Evolutionary conservation across 139 green algal genomes (phyloP).

Genomic region (Chlamydomonas sphaeroides): DNA sequence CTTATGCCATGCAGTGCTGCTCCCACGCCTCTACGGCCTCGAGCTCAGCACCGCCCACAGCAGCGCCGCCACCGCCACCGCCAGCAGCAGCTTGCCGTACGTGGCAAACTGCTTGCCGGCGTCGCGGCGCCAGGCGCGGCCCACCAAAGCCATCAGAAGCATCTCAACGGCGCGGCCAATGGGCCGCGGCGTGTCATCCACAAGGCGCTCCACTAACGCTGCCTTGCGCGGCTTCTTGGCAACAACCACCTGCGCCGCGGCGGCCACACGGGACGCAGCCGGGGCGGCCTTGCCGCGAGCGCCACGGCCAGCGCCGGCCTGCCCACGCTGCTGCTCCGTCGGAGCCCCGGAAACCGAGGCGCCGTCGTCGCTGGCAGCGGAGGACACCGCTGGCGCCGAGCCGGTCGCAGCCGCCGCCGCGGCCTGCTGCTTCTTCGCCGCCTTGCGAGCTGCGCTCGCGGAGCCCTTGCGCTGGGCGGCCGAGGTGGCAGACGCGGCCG

Average conservation of each 20-base stretch:
- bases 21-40: no score
- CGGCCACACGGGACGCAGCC: background rate
- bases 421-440: background rate
- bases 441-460: background rate
- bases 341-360: background rate
- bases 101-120: background rate
- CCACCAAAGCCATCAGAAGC: background rate
- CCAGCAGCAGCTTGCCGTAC: background rate
- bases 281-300: background rate
- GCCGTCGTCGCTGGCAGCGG: background rate
- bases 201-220: background rate
- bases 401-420: background rate
- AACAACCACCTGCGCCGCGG: background rate
- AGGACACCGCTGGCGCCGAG: background rate
- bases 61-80: no score
- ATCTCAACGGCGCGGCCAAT: background rate
- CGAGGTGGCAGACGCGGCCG: background rate
- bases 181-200: background rate
- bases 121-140: conserved; percentile 3
- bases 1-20: no score
- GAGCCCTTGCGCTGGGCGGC: background rate
- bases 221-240: conserved; percentile 1
- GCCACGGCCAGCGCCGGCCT: background rate
- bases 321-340: background rate
- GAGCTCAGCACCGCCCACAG: no score